Evolutionary conservation across 257 asterid species (phyloP).

Genomic region (Avicennia marina): DNA sequence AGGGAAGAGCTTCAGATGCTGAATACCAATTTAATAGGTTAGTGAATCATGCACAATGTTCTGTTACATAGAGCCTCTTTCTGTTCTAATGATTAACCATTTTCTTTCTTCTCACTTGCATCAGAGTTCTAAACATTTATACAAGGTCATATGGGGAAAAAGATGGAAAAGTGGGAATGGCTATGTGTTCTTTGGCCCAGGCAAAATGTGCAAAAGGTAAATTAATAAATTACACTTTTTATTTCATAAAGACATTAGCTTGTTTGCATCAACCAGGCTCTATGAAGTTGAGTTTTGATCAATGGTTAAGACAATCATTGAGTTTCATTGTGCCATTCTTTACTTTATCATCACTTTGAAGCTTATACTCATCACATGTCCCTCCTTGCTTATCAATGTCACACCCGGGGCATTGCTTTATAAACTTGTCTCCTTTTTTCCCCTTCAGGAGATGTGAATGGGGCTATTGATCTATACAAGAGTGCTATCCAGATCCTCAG

Average conservation of each 20-base stretch:
- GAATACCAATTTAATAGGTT: constrained; percentile 63
- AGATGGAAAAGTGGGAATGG: constrained; percentile 82
- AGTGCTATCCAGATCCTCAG: constrained; percentile 44
- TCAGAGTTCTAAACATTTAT: constrained; percentile 59
- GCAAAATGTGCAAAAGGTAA: constrained; percentile 89
- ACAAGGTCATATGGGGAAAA: constrained; percentile 58
- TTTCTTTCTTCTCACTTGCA: constrained; percentile 15
- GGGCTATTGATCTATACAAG: constrained; percentile 72
- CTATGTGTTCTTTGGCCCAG: constrained; percentile 83
- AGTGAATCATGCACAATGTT: constrained; percentile 13
- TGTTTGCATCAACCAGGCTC: neutral
- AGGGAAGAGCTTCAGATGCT: constrained; percentile 67
- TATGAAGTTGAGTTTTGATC: constrained; percentile 5
- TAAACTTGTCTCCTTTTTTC: neutral
- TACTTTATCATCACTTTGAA: constrained; percentile 1
- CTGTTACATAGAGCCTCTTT: constrained; percentile 1
- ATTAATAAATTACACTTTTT: too few relatives aligned
- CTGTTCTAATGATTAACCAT: constrained; percentile 13
- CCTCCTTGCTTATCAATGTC: constrained; percentile 16
- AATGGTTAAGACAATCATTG: neutral
- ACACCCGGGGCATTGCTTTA: neutral
- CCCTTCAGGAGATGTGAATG: constrained; percentile 56
- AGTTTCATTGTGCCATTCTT: neutral
- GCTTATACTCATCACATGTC: neutral
- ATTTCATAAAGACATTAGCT: too few relatives aligned